Percentiles rank a stretch among this genome's conserved stretches.
These are phyloP conservation scores for Colletotrichum shisoi DNA, from an alignment of 2,329 filamentous ascomycete genomes.

Conservation along the genomic window DNA sequence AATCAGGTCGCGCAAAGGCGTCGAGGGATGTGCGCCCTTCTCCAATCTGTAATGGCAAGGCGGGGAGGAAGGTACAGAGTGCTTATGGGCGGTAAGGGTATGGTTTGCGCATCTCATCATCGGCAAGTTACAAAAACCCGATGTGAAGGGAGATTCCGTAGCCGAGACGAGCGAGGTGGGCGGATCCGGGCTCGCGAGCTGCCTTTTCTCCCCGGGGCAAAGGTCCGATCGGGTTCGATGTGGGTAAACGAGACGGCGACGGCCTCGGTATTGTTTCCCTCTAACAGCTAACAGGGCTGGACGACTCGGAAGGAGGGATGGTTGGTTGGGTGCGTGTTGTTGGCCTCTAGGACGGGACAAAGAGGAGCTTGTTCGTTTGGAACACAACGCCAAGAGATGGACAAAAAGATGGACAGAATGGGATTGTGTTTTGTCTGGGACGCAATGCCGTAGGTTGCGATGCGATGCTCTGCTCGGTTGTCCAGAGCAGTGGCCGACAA, in stretches of 20 bases:
- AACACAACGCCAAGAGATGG: background rate
- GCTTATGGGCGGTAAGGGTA: background rate
- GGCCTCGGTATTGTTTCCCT: background rate
- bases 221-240: background rate
- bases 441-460: too few relatives aligned
- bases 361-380: background rate
- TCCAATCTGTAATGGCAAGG: background rate
- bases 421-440: constrained; percentile 8
- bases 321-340: too few relatives aligned
- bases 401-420: constrained; percentile 3
- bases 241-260: constrained; percentile 13
- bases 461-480: too few relatives aligned
- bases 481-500: too few relatives aligned
- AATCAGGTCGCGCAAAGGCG: background rate
- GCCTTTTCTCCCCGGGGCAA: constrained; percentile 4
- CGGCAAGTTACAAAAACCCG: background rate
- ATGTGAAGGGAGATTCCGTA: constrained; percentile 1
- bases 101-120: too few relatives aligned
- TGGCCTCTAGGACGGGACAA: background rate
- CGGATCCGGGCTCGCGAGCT: background rate
- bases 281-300: too few relatives aligned
- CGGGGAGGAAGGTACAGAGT: too few relatives aligned
- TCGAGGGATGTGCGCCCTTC: constrained; percentile 3
- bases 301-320: too few relatives aligned
- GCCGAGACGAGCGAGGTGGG: background rate